Evolutionary conservation across 257 asterid genomes (phyloP).

Genomic region (Solanum piurae): DNA sequence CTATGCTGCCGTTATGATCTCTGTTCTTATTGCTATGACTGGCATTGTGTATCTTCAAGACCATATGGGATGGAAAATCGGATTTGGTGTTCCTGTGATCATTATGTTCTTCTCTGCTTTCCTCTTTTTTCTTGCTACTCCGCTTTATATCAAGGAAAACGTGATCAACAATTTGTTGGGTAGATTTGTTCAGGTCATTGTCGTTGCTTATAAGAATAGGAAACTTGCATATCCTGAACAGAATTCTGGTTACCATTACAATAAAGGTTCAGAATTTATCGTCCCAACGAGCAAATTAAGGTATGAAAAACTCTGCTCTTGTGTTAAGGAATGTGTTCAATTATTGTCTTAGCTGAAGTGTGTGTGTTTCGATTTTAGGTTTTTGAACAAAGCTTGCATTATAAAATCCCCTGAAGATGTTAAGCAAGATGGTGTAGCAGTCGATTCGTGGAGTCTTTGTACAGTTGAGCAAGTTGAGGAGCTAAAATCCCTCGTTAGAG

Average conservation of each 20-base stretch:
- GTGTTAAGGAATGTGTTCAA: neutral
- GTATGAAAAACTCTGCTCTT: conserved; percentile 2
- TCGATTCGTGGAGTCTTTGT: conserved; percentile 42
- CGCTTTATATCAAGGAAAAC: conserved; percentile 30
- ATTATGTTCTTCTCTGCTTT: conserved; percentile 43
- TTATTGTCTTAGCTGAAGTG: neutral
- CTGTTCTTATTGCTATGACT: conserved; percentile 42
- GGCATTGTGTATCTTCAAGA: conserved; percentile 57
- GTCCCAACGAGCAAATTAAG: conserved; percentile 42
- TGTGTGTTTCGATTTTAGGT: conserved; percentile 19
- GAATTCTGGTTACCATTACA: conserved; percentile 21
- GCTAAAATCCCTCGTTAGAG: conserved; percentile 44
- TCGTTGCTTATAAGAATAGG: conserved; percentile 41
- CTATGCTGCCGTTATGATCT: conserved; percentile 36
- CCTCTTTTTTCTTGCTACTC: conserved; percentile 36
- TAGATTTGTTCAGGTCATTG: conserved; percentile 31
- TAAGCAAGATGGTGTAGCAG: conserved; percentile 19
- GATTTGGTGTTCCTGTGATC: conserved; percentile 50
- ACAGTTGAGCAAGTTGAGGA: conserved; percentile 56
- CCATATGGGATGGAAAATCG: conserved; percentile 53
- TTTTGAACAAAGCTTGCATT: conserved; percentile 62
- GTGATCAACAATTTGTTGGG: conserved; percentile 28
- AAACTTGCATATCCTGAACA: conserved; percentile 13
- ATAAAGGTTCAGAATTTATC: conserved; percentile 25
- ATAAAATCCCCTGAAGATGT: conserved; percentile 35